Evolutionary conservation across 2,329 filamentous ascomycete species (phyloP), one percentile per base, ranked within the genome.

Genomic region (Ophiostoma fasciatum): DNA sequence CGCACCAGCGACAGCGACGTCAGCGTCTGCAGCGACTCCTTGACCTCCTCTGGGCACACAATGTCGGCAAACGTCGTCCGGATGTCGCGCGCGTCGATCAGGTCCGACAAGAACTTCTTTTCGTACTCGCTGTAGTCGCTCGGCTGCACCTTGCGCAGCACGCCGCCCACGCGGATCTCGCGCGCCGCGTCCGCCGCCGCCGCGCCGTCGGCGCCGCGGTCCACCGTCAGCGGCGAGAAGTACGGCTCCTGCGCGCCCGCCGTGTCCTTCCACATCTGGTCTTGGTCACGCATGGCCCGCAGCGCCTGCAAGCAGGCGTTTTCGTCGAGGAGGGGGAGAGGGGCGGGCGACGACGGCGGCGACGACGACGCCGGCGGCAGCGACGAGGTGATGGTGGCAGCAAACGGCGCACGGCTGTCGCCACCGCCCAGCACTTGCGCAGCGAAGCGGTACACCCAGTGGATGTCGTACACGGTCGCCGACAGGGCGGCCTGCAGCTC

Each of bases 1-100:
- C 88, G 76, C 34, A 83, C 66, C 5, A 98, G 66, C 1, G 87
- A 90, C 14, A 98, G 64, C 1, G 82, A 83, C 0, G 90, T 98
- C 34, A 96, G 68, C 5, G 84, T 83, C 53, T 88, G 85, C 37
- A 98, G 66, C 1, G 87, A 81, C 17, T 90, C 82, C 21, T 92
- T 80, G 3, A 84, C 94, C 41, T 87, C 83, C 1, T 67, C 58
- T 0, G 85, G 76, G 2, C 79, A 84, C 48, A 93, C 83, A 15
- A 98, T 80, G 52, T 94, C 82, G 18, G 72, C 66, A 51, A 96
- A 98, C 0, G 83, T 92, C 0, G 82, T 92, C 42, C 76, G 76
- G 45, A 98, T 83, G 48, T 81, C 81, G 31, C 77, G 66, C 7
- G 82, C 74, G 50, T 94, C 75, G 25, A 94, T 75, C 4, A 96